Evolutionary conservation across 2,329 filamentous ascomycete genomes (phyloP).

Genomic region (Cryphonectria carpinicola): DNA sequence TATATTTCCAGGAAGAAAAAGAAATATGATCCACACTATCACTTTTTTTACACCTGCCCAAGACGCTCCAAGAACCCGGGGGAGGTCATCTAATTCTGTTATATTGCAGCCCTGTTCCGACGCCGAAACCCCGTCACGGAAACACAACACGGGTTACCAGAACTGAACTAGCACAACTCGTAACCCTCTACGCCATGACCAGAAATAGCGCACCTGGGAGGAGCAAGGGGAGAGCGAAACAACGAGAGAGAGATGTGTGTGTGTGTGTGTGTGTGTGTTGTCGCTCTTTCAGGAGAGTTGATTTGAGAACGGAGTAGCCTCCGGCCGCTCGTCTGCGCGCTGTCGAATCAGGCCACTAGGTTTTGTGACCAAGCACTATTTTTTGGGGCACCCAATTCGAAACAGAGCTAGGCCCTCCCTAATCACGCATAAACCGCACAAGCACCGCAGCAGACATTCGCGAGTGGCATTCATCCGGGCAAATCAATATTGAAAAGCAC

Average conservation of each 20-base stretch:
- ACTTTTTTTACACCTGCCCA: background rate
- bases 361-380: constrained; percentile 4
- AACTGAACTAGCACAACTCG: constrained; percentile 2
- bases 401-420: constrained; percentile 13
- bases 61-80: background rate
- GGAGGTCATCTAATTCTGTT: background rate
- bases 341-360: background rate
- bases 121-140: background rate
- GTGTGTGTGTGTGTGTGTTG: background rate
- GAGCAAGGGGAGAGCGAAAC: background rate
- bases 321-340: background rate
- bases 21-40: background rate
- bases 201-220: background rate
- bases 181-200: background rate
- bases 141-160: background rate
- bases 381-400: constrained; percentile 9
- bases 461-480: background rate
- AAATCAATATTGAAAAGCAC: background rate
- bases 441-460: background rate
- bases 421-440: constrained; percentile 6
- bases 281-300: background rate
- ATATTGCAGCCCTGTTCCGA: background rate
- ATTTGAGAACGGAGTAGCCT: background rate
- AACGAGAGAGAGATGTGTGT: background rate
- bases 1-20: background rate